Base-by-base conservation (phyloP, 1,139 yeast species). In the Diutina neorugosa region DNA sequence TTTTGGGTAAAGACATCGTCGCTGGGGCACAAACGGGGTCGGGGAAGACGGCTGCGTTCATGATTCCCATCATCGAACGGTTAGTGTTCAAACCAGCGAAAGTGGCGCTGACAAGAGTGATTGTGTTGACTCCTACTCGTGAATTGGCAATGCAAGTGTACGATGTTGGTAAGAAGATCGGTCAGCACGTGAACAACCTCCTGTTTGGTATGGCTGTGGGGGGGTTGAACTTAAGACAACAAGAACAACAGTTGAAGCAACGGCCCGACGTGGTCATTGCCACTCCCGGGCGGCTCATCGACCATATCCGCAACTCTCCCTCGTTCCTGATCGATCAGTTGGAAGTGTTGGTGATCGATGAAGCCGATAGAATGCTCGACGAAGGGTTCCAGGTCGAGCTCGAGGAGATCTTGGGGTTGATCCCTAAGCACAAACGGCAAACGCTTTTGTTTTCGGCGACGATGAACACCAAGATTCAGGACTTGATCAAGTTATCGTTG, bases 11-110 rank as follows among this genome's bases (percentile, higher is more conserved):
- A 64, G 96, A 89, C 67, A 81, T 93, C 53, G 96, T 93, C 60
- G 99, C 98, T n/a, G 98, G 98, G 73, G 98, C 98, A 42, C 96
- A 88, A 27, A 93, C 99, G 3, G 99, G 99, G 72, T 90, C 98
- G 41, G 99, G 99, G 80, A 93, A 93, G 67, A 94, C 99, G 19
- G 98, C 98, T 5, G 98, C 98, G 1, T 93, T 89, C 64, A 83
- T 93, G 84, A 86, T 93, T 55, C 99, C 98, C 18, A 88, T 93
- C 44, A 81, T 94, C 56, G 98, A 94, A 70, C 82, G 98, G 73
- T 74, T 93, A 51, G 71, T 93, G 40, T 93, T 85, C 68, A 86
- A 94, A 61, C 97, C 98, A 9, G 77, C 88, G 53, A 87, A 86
- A 62, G 72, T 86, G 9, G 84, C 96, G 2, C 80, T 95, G 2